These are phyloP conservation scores for Neofusicoccum sp. DNA, from an alignment of 2,329 filamentous ascomycete genomes.

Conservation along the genomic window DNA sequence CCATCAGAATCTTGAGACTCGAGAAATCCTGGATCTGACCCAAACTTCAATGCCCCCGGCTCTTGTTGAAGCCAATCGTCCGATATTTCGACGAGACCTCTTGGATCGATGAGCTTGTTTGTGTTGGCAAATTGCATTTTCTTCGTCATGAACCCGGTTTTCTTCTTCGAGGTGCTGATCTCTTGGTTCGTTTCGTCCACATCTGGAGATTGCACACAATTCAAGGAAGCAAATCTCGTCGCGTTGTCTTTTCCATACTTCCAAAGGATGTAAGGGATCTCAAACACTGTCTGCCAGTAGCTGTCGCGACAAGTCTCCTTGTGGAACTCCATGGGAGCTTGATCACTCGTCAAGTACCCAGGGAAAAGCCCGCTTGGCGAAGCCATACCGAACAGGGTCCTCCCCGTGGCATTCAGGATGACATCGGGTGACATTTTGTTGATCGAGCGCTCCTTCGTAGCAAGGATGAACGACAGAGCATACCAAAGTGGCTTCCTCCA, in stretches of 20 bases:
- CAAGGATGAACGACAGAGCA: background rate
- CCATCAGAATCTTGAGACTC: no score
- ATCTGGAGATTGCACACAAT: background rate
- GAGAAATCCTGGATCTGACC: background rate
- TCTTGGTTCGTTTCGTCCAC: background rate
- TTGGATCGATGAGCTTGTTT: background rate
- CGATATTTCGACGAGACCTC: constrained; percentile 6
- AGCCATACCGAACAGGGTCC: background rate
- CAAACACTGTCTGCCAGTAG: constrained; percentile 13
- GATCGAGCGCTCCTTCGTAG: background rate
- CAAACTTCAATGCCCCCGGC: background rate
- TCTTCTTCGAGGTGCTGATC: background rate
- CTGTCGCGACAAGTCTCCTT: background rate
- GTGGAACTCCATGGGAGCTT: background rate
- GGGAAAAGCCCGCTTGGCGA: background rate
- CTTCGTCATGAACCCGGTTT: background rate
- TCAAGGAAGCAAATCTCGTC: background rate
- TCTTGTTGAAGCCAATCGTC: constrained; percentile 17
- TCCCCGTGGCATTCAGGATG: background rate
- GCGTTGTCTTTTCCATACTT: background rate
- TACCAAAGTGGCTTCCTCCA: constrained; percentile 1
- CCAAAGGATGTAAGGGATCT: constrained; percentile 18
- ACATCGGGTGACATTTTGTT: background rate
- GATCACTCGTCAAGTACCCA: background rate
- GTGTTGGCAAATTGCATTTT: background rate